Base-by-base conservation (phyloP, 768 basidiomycete genomes). In the Tylopilus sp. region DNA sequence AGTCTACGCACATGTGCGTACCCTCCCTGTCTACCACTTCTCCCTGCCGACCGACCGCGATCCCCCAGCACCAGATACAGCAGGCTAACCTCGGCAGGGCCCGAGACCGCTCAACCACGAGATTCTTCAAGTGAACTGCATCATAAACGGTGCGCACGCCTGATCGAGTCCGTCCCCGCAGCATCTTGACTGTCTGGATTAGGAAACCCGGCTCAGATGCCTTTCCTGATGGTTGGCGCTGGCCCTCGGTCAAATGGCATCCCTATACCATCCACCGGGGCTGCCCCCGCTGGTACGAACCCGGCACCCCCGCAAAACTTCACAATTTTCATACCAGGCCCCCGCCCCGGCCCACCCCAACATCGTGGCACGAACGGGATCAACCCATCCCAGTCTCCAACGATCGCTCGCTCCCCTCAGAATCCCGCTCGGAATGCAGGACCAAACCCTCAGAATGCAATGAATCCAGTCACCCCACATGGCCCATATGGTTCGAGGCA, bases 1-100 rank as follows among this genome's bases (percentile, higher is more conserved):
- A 66, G 53, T 84, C 31, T 90, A 89, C 65, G 83, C 80, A 0
- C 83, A 86, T 73, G 88, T 87, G 58, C 49, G 82, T 72, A 25
- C 12, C 30, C 29, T 40, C 6, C 21, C 43, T 19, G n/a, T 50
- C 53, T 37, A 24, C 48, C 33, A 48, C 45, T 30, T 45, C 29
- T 50, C 50, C 37, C 54, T 46, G 33, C 66, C 62, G 26, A 61
- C 54, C 13, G 30, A 45, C 24, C 55, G 41, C 22, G n/a, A n/a
- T n/a, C n/a, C n/a, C 26, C 41, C 58, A 74, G 74, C 70, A 78
- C 59, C 75, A 77, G 44, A 55, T 70, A 7, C 65, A 69, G 31
- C 67, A 66, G 53, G 50, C 66, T 25, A 59, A 63, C 40, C 64
- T 73, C 53, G 74, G 40, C 72, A 75, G 46, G 59, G 59, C 2